Base-by-base conservation (phyloP, 108 stramenopile species). In the Chaetoceros tenuissimus region DNA sequence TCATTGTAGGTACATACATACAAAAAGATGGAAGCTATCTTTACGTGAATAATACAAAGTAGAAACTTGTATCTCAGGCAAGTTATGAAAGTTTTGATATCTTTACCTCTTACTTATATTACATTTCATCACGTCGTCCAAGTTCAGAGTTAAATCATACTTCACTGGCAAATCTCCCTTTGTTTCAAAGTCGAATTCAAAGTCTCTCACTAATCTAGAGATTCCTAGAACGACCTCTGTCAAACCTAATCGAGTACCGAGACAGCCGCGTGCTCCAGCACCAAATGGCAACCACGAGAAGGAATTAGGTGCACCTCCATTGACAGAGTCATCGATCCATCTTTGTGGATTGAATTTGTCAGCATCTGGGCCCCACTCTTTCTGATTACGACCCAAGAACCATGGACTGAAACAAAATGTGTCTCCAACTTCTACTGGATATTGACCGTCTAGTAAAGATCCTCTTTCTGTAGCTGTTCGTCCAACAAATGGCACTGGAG, bases 251-350 rank as follows among this genome's bases (percentile, higher is more conserved):
- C 62, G 53, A 3, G 62, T 63, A 3, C 62, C 62, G n/a, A 63
- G 31, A 28, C 62, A 63, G 28, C 62, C 62, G 27, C 62, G 53
- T 0, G 62, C 23, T 55, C 62, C 62, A 0, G 62, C 62, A 24
- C 62, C 62, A 45, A 63, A 63, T 10, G 62, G 62, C 18, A 63
- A 28, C 53, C 53, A 63, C 21, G 48, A 63, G 46, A 63, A 63
- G 31, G 53, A 3, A 20, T 24, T 40, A 0, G 13, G 24, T 17
- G 62, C 62, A 13, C 62, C 62, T 18, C 62, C 62, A 17, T 46
- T 54, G 0, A 53, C 10, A 1, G 16, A 7, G 19, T 54, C 53
- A 43, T 63, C 62, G 28, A 63, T n/a, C 62, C 62, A 63, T n/a
- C 62, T 27, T 45, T 51, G 54, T 20, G 62, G 62, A 46, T 55